Evolutionary conservation across 176 grass and related monocot genomes (phyloP).

Genomic region (Puya raimondii): DNA sequence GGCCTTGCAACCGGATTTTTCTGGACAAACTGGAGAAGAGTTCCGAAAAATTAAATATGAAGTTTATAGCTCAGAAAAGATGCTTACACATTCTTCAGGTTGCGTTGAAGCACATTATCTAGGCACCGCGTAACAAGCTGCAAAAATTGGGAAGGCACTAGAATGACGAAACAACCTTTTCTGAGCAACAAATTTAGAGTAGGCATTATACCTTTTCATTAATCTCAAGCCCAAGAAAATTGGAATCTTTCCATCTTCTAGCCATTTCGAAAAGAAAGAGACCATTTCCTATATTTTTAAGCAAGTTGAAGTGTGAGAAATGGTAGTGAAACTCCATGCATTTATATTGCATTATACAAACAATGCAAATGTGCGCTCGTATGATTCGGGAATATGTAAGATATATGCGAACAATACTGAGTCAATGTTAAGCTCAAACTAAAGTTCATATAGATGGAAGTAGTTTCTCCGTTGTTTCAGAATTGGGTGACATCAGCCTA

Average conservation of each 20-base stretch:
- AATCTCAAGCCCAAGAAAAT: conserved; percentile 97
- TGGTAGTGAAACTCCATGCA: not conserved
- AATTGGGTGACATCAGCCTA: no score
- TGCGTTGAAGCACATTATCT: conserved; percentile 31
- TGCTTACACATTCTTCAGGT: conserved; percentile 68
- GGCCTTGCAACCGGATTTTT: not conserved
- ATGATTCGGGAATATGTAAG: no score
- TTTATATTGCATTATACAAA: not conserved
- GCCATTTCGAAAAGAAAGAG: conserved; percentile 86
- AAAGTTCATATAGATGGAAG: no score
- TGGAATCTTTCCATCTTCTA: conserved; percentile 38
- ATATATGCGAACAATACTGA: no score
- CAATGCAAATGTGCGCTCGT: not conserved
- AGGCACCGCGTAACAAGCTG: conserved; percentile 85
- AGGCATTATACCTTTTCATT: conserved; percentile 59
- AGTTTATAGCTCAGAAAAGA: not conserved
- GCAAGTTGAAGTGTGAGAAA: conserved; percentile 12
- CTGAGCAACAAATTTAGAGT: conserved; percentile 1
- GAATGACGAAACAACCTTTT: conserved; percentile 5
- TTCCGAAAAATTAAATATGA: no score
- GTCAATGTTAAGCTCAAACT: no score
- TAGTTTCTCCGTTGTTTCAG: no score
- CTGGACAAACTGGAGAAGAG: not conserved
- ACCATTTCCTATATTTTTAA: conserved; percentile 64
- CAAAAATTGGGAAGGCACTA: conserved; percentile 23